Percentiles rank a stretch among this genome's conserved stretches.
Evolutionary conservation across 306 rosid species (phyloP).

Genomic region (Lablab purpureus): DNA sequence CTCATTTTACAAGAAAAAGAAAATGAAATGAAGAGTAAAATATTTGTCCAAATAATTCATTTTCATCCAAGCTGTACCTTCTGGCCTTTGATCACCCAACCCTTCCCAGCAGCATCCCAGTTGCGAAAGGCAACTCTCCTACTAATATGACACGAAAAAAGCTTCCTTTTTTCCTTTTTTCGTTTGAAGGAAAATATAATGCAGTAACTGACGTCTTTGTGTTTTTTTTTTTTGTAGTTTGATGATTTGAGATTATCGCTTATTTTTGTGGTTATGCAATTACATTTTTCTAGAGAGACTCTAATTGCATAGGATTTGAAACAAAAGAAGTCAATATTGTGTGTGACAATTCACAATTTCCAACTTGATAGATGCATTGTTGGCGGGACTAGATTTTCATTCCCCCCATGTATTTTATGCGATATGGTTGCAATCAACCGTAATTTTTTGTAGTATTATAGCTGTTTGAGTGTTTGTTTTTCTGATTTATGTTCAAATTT

Average conservation of each 20-base stretch:
- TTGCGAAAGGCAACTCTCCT: not conserved
- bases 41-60: conserved; percentile 1
- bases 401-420: not conserved
- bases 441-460: not conserved
- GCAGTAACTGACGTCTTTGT: conserved; percentile 1
- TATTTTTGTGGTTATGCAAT: not conserved
- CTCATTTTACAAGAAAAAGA: conserved; percentile 28
- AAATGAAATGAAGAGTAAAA: conserved; percentile 8
- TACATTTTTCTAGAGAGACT: no score
- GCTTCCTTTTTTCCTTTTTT: not conserved
- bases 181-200: not conserved
- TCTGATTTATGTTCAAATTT: conserved; percentile 35
- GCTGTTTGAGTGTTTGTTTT: conserved; percentile 8
- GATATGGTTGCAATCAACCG: not conserved
- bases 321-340: not conserved
- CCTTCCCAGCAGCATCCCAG: conserved; percentile 6
- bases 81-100: not conserved
- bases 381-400: not conserved
- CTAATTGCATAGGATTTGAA: not conserved
- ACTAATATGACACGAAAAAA: conserved; percentile 3
- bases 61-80: not conserved
- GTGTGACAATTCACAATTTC: not conserved
- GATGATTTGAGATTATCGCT: not conserved
- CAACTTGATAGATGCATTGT: conserved; percentile 8
- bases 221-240: not conserved